These are phyloP conservation scores for Deuterostichococcus epilithicus DNA, from an alignment of 139 green algal species.

Conservation along the genomic window DNA sequence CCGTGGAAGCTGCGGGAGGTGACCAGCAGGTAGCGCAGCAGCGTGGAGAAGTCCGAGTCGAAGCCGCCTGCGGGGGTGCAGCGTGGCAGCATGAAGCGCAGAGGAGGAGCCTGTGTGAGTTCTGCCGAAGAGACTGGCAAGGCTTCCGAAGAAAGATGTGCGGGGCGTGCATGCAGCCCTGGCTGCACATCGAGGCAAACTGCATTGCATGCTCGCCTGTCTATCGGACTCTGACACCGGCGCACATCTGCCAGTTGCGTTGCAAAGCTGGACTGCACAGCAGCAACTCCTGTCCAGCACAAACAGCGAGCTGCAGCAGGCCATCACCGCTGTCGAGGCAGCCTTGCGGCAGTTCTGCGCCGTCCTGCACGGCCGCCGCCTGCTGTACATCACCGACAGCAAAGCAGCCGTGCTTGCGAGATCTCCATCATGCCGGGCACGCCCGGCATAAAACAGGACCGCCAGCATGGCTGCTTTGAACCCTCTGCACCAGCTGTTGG, in stretches of 20 bases:
- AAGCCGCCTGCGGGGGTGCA: constrained; percentile 27
- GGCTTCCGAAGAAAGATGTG: neutral
- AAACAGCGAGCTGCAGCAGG: neutral
- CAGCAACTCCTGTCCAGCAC: neutral
- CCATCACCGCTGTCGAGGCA: neutral
- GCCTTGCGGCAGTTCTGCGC: no score
- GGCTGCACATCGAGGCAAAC: neutral
- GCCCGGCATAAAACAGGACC: neutral
- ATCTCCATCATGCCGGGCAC: neutral
- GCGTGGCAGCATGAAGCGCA: neutral
- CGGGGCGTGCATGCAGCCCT: neutral
- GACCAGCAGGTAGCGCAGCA: constrained; percentile 53
- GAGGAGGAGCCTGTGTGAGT: neutral
- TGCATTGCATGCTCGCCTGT: neutral
- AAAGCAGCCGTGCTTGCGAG: no score
- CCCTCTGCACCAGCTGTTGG: neutral
- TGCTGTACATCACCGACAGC: no score
- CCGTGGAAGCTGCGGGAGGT: neutral
- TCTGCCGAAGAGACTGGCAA: neutral
- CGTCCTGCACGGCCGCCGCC: no score
- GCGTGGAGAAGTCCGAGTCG: constrained; percentile 33
- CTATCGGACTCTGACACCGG: neutral
- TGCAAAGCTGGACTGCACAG: neutral
- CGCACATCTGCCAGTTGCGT: neutral
- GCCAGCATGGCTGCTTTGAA: neutral